Base-by-base conservation (phyloP, 1,284 basidiomycete genomes). In the Bjerkandera adusta region DNA sequence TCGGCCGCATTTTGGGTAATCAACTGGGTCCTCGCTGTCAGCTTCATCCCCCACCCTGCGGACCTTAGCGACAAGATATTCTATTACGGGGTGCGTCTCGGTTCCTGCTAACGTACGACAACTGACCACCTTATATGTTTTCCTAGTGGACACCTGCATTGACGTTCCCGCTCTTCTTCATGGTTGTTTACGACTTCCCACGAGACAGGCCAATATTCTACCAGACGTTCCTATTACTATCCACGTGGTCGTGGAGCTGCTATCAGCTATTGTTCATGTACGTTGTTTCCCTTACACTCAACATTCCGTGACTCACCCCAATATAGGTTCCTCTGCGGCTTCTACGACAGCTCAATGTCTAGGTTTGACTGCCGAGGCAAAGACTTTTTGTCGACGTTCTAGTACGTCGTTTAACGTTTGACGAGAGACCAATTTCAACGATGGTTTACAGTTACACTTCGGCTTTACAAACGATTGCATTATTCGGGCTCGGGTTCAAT, bases 401-500 rank as follows among this genome's bases (percentile, higher is more conserved):
- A 85, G 71, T 89, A 71, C 52, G 77, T 70, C 65, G 55, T 33
- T 55, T 39, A 27, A 20, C 27, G 18, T 29, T 33, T n/a, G 18
- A 26, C 20, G 12, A 29, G 39, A 18, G 18, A n/a, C 15, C 37
- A 15, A 10, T 24, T 20, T 12, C 41, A n/a, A 46, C 25, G 20
- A 5, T 36, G 22, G 8, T 39, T 24, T 13, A 38, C 21, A 72
- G 73, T 53, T 76, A 73, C 56, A 70, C 69, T 10, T 72, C 83
- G 52, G 88, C 83, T 8, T 63, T 90, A 22, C 89, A 89, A 57
- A 84, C 83, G 0, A 80, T 93, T 35, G 88, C 81, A 1, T 65
- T 93, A 5, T 89, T 93, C 58, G 89, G 87, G 4, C 64, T 93
- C 43, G 80, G 83, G 54, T 68, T 86, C 55, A 79, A 84, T 49